Percentiles rank a stretch among this genome's conserved stretches.
phyloP scores from a whole-genome alignment of 2,329 filamentous ascomycete genomes.

The Botrytis aclada region DNA sequence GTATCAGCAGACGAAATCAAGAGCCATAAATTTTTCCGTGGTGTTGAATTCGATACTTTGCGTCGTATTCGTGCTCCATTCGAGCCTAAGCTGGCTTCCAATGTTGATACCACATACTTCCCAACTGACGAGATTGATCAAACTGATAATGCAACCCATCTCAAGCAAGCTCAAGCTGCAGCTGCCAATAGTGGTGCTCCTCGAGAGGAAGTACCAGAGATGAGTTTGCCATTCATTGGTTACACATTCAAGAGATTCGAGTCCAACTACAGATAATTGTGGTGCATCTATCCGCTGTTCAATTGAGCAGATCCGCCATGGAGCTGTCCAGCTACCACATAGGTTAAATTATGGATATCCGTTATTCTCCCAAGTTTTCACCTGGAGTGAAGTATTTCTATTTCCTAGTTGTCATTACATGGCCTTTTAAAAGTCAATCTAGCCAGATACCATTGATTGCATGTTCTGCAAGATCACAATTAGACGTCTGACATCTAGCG shows the following conservation, averaged over 20 bases:
- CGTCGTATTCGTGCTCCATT: constrained; percentile 93
- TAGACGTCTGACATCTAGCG: constrained; percentile 14
- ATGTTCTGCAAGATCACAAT: constrained; percentile 11
- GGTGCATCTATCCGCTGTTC: constrained; percentile 14
- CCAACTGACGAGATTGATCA: constrained; percentile 98
- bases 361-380: constrained; percentile 1
- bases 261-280: constrained; percentile 59
- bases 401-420: not conserved
- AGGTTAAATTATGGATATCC: not conserved
- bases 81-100: constrained; percentile 87
- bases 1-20: constrained; percentile 90
- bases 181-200: constrained; percentile 51
- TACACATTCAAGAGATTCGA: constrained; percentile 98
- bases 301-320: not conserved
- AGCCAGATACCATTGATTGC: constrained; percentile 12
- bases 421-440: constrained; percentile 9
- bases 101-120: constrained; percentile 97
- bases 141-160: constrained; percentile 83
- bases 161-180: constrained; percentile 65
- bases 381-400: constrained; percentile 5
- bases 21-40: constrained; percentile 90
- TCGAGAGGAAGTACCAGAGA: constrained; percentile 80
- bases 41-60: constrained; percentile 90
- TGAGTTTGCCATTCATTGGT: constrained; percentile 93
- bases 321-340: not conserved